phyloP scores from a whole-genome alignment of 2,329 filamentous ascomycete species.

The Dactylella cylindrospora region DNA sequence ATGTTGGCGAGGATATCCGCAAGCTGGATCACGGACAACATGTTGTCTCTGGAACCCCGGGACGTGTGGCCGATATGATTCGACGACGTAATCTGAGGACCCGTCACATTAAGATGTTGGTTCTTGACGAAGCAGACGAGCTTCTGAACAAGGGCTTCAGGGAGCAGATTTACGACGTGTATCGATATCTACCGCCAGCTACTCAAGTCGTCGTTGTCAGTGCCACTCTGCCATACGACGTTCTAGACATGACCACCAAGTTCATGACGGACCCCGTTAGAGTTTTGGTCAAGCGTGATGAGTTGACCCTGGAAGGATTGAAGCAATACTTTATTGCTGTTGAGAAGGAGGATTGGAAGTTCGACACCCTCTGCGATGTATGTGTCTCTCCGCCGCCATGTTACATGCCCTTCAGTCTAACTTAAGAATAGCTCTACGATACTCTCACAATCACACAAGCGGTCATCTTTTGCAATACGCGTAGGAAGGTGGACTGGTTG shows the following conservation, averaged over 20 bases:
- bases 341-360: conserved; percentile 99
- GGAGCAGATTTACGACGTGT: conserved; percentile 99
- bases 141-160: conserved; percentile 90
- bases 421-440: conserved; percentile 69
- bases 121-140: conserved; percentile 75
- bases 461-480: conserved; percentile 99
- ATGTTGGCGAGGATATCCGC: conserved; percentile 95
- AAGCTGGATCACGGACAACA: conserved; percentile 98
- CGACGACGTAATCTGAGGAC: conserved; percentile 71
- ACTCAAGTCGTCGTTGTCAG: conserved; percentile 99
- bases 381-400: not conserved
- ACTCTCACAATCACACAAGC: conserved; percentile 98
- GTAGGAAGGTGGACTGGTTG: conserved; percentile 98
- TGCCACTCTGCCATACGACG: conserved; percentile 94
- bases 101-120: conserved; percentile 75
- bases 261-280: conserved; percentile 99
- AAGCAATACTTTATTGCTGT: conserved; percentile 99
- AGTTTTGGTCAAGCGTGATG: conserved; percentile 97
- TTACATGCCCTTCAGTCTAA: not conserved
- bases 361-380: conserved; percentile 89
- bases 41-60: conserved; percentile 96
- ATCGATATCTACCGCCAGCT: conserved; percentile 91
- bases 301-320: conserved; percentile 92
- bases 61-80: conserved; percentile 86
- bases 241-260: conserved; percentile 98